These are phyloP conservation scores for Anthracocystis setariae DNA, from an alignment of 1,284 basidiomycete genomes.

Conservation along the genomic window DNA sequence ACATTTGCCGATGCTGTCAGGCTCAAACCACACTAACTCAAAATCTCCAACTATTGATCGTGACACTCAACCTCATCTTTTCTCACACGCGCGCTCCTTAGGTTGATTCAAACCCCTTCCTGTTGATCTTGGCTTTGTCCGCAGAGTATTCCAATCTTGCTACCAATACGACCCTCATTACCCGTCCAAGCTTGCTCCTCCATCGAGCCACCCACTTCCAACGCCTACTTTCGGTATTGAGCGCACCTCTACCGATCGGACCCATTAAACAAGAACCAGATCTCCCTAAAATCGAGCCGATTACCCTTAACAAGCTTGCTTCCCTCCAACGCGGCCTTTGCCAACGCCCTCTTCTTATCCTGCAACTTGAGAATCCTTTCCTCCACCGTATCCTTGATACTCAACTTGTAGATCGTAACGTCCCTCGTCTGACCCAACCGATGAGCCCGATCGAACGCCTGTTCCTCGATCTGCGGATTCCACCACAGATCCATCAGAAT, in stretches of 20 bases:
- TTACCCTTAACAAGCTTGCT: constrained; percentile 82
- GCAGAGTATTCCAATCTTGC: too few relatives aligned
- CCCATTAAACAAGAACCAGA: constrained; percentile 50
- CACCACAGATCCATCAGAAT: constrained; percentile 95
- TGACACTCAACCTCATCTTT: too few relatives aligned
- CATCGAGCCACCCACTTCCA: too few relatives aligned
- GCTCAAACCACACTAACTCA: constrained; percentile 1
- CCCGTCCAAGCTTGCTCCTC: too few relatives aligned
- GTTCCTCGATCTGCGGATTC: constrained; percentile 73
- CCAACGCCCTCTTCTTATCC: constrained; percentile 82
- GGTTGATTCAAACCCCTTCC: too few relatives aligned
- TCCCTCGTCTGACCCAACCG: constrained; percentile 85
- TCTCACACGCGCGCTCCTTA: background rate
- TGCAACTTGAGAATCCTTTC: constrained; percentile 80
- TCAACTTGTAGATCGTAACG: constrained; percentile 93
- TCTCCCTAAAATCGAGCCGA: constrained; percentile 36
- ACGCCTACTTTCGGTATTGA: too few relatives aligned
- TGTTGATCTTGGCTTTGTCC: too few relatives aligned
- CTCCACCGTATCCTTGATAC: constrained; percentile 87
- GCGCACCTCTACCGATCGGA: constrained; percentile 19
- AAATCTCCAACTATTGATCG: too few relatives aligned
- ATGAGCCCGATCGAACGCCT: constrained; percentile 93
- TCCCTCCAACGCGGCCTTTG: constrained; percentile 85
- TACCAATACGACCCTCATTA: too few relatives aligned
- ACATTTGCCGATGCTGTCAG: constrained; percentile 16